Evolutionary conservation across 164 flowering plant genomes (phyloP).

Genomic region (Sextonia rubra): DNA sequence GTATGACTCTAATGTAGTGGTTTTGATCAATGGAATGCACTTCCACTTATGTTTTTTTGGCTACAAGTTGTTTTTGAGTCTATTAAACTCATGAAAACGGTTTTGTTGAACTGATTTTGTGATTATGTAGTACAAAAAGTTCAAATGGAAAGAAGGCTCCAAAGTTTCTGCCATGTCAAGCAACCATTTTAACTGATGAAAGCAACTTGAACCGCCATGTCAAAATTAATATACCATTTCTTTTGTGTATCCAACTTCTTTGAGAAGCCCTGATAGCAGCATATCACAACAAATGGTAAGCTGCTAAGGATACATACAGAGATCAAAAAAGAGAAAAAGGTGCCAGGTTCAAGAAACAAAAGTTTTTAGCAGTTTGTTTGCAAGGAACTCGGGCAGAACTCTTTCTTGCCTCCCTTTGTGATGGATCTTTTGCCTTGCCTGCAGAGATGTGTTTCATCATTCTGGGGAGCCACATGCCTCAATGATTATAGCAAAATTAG

Average conservation of each 20-base stretch:
- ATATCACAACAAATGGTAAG: constrained; percentile 2
- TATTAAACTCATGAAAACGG: no score
- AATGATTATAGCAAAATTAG: not conserved
- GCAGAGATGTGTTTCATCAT: constrained; percentile 93
- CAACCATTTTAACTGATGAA: no score
- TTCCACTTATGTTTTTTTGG: not conserved
- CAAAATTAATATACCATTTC: constrained; percentile 92
- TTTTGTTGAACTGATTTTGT: not conserved
- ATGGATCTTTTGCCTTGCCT: constrained; percentile 64
- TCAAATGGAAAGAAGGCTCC: no score
- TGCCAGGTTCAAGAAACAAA: not conserved
- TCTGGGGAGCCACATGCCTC: constrained; percentile 98
- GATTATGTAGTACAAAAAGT: not conserved
- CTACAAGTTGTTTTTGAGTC: not conserved
- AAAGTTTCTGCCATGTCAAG: no score
- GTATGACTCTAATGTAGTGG: not conserved
- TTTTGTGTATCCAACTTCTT: constrained; percentile 79
- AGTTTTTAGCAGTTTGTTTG: no score
- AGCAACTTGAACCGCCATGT: constrained; percentile 5
- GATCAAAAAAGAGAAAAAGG: not conserved
- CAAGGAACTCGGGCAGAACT: no score
- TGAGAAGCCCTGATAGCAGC: constrained; percentile 82
- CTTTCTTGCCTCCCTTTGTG: constrained; percentile 86
- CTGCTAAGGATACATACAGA: not conserved
- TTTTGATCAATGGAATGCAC: not conserved